Evolutionary conservation across 1,284 basidiomycete species (phyloP), one percentile per base, ranked within the genome.

Genomic region (Trametes sp.): DNA sequence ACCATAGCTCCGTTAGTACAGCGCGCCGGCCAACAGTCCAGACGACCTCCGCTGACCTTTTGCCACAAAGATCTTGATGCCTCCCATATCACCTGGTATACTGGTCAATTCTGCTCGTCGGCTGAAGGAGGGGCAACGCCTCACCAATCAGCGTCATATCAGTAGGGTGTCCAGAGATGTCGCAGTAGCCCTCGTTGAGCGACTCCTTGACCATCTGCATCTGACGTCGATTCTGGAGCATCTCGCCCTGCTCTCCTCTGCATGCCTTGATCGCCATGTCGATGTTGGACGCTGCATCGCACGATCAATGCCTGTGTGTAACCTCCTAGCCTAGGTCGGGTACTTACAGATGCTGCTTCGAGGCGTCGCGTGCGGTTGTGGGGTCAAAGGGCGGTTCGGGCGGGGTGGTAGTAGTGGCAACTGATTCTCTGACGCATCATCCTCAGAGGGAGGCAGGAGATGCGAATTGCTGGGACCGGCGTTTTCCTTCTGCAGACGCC

Each of bases 171-270:
- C 92, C 93, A 54, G 87, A 88, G 9, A 89, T 78, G 75, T 96
- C 94, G 67, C 94, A 96, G 73, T 95, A 96, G 3, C 90, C 87
- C 64, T 92, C 89, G 67, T 94, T 84, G 33, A 89, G 69, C 1
- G 86, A 85, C 73, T 96, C 94, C 66, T 87, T 89, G 21, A 96
- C 87, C 53, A 84, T 81, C 65, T 85, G 84, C 84, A 94, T 91
- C 35, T 85, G 80, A 70, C 88, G 82, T 58, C 87, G 79, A 69
- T 90, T 92, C 56, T 82, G 82, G 10, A 91, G 70, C 28, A 93
- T 73, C 51, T 85, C 83, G 4, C 82, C 82, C 36, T 82, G 85
- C 74, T 95, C 93, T 6, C 87, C 85, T 53, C 86, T 83, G 74
- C 91, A 95, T 0, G 91, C 92, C 58, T 82, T 86, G 65, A 96